Evolutionary conservation across 2,329 filamentous ascomycete species (phyloP).

Genomic region (Fusarium mundagurra): DNA sequence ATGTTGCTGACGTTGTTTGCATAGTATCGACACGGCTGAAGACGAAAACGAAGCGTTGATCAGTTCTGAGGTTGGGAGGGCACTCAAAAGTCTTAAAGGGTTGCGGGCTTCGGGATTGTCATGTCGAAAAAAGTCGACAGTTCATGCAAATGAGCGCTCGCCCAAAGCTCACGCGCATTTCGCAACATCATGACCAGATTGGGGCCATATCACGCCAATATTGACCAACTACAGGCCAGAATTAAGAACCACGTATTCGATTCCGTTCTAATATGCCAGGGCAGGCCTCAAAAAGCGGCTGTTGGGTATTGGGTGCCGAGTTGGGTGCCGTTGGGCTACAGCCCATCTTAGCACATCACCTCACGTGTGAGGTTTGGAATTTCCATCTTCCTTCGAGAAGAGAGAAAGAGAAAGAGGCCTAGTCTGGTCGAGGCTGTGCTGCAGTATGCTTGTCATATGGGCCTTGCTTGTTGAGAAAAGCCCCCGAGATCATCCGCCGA

Average conservation of each 20-base stretch:
- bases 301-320: conserved; percentile 31
- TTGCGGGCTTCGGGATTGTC: neutral
- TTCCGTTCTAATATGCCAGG: conserved; percentile 12
- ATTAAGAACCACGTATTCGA: conserved; percentile 1
- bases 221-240: conserved; percentile 21
- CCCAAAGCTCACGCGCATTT: conserved; percentile 35
- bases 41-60: neutral
- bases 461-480: conserved; percentile 6
- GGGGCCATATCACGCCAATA: conserved; percentile 25
- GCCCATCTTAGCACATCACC: conserved; percentile 1
- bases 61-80: neutral
- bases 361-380: conserved; percentile 15
- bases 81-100: conserved; percentile 1
- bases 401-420: neutral
- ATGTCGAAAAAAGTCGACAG: neutral
- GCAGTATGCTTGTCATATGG: conserved; percentile 8
- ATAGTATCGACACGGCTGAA: neutral
- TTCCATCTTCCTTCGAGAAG: conserved; percentile 25
- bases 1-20: conserved; percentile 20
- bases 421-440: conserved; percentile 27
- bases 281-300: conserved; percentile 31
- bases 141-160: conserved; percentile 27
- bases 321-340: conserved; percentile 35
- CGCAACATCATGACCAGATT: conserved; percentile 26
- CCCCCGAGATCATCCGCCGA: neutral